Evolutionary conservation across 495 filamentous ascomycete genomes (phyloP).

Genomic region (Xylaria grammica): DNA sequence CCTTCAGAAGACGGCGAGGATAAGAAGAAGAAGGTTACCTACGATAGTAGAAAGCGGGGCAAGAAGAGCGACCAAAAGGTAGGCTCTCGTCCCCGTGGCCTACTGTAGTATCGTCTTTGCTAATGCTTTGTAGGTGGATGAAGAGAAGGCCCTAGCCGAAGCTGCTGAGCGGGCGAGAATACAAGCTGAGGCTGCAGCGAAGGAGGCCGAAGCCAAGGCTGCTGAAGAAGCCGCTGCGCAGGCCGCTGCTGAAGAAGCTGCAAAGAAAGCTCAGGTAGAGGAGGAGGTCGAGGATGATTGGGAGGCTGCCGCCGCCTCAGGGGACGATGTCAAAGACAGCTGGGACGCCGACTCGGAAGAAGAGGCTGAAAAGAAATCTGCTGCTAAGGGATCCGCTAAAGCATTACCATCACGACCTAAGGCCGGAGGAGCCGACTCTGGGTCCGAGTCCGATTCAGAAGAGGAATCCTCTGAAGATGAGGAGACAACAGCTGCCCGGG

Average conservation of each 20-base stretch:
- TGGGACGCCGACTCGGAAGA: slow-evolving; percentile 91
- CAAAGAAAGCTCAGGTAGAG: slow-evolving; percentile 53
- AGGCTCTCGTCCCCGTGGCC: slow-evolving; percentile 27
- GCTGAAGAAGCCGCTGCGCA: slow-evolving; percentile 58
- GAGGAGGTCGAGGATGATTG: slow-evolving; percentile 79
- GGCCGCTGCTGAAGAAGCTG: slow-evolving; percentile 62
- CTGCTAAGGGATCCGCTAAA: slow-evolving; percentile 33
- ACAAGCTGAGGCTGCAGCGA: slow-evolving; percentile 68
- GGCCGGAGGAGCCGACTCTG: slow-evolving; percentile 39
- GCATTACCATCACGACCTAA: slow-evolving; percentile 49
- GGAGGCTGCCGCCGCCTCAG: slow-evolving; percentile 82
- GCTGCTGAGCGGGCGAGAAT: slow-evolving; percentile 69
- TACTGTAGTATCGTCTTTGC: background rate
- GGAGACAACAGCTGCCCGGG: slow-evolving; percentile 67
- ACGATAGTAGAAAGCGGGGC: slow-evolving; percentile 76
- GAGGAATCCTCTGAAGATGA: slow-evolving; percentile 73
- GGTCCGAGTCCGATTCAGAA: slow-evolving; percentile 44
- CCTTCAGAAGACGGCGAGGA: slow-evolving; percentile 65
- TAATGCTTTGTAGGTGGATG: slow-evolving; percentile 59
- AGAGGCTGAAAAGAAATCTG: slow-evolving; percentile 55
- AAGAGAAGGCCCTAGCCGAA: slow-evolving; percentile 70
- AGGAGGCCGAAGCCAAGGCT: slow-evolving; percentile 63
- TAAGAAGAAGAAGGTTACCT: slow-evolving; percentile 76
- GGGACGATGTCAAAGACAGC: slow-evolving; percentile 83
- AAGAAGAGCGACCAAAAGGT: slow-evolving; percentile 74